phyloP scores from a whole-genome alignment of 225 moss, liverwort and hornwort species.

The Neckera pumila region DNA sequence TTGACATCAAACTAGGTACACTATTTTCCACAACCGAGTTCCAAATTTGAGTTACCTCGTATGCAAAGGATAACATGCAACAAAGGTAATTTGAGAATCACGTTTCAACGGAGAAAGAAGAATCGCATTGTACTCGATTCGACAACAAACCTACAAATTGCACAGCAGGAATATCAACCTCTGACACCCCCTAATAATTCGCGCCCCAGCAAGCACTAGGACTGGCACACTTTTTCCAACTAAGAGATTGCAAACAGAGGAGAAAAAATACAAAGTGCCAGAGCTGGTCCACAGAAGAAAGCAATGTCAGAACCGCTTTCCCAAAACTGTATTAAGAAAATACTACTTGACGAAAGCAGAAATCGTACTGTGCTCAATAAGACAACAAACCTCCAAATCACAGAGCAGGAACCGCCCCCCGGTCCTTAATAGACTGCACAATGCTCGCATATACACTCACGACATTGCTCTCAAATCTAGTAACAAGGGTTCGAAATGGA shows the following conservation, averaged over 20 bases:
- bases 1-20: background rate
- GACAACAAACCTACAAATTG: background rate
- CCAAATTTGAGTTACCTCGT: background rate
- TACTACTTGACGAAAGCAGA: background rate
- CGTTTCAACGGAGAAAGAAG: background rate
- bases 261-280: background rate
- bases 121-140: background rate
- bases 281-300: background rate
- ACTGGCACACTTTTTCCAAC: background rate
- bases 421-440: background rate
- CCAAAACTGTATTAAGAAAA: background rate
- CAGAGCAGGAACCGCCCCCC: background rate
- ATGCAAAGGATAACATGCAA: background rate
- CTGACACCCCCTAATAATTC: background rate
- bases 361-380: background rate
- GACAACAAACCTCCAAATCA: background rate
- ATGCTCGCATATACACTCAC: background rate
- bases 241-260: background rate
- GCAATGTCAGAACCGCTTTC: background rate
- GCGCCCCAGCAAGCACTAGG: background rate
- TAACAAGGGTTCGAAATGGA: background rate
- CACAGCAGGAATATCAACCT: background rate
- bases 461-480: background rate
- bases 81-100: background rate
- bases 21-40: background rate